phyloP scores from a whole-genome alignment of 2,329 filamentous ascomycete species.

The Cladorrhinum sp. region DNA sequence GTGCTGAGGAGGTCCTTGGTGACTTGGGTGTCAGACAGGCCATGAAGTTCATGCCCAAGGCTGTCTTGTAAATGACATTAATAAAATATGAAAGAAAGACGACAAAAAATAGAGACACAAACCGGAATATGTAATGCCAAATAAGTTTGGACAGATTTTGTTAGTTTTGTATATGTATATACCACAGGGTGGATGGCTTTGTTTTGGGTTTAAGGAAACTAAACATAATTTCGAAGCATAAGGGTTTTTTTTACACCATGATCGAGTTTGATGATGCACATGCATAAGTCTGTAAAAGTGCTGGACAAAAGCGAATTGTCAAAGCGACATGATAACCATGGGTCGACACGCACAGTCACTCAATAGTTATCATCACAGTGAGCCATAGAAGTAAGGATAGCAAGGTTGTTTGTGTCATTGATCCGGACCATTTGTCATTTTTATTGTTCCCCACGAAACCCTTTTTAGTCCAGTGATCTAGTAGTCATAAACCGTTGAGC shows the following conservation, averaged over 20 bases:
- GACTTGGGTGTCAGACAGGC: constrained; percentile 82
- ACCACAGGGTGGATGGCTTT: not conserved
- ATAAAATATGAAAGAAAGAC: not conserved
- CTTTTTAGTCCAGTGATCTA: constrained; percentile 27
- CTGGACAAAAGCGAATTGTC: not conserved
- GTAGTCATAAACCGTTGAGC: constrained; percentile 27
- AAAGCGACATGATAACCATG: not conserved
- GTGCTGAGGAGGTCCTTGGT: constrained; percentile 77
- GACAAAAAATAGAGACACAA: not conserved
- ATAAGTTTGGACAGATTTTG: constrained; percentile 2
- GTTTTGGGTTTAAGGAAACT: not conserved
- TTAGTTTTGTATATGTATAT: not conserved
- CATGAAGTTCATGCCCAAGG: constrained; percentile 79
- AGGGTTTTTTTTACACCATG: not conserved
- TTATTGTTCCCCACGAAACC: constrained; percentile 23
- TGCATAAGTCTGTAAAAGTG: not conserved
- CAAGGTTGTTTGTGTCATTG: constrained; percentile 9
- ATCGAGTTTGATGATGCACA: not conserved
- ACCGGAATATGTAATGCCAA: not conserved
- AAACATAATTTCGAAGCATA: not conserved
- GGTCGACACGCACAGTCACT: not conserved
- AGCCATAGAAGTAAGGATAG: not conserved
- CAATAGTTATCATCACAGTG: not conserved
- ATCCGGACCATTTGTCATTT: constrained; percentile 24
- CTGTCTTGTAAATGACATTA: constrained; percentile 60